Base-by-base conservation (phyloP, 2,329 filamentous ascomycete species). In the Cladosporium austrohemisphaericum region DNA sequence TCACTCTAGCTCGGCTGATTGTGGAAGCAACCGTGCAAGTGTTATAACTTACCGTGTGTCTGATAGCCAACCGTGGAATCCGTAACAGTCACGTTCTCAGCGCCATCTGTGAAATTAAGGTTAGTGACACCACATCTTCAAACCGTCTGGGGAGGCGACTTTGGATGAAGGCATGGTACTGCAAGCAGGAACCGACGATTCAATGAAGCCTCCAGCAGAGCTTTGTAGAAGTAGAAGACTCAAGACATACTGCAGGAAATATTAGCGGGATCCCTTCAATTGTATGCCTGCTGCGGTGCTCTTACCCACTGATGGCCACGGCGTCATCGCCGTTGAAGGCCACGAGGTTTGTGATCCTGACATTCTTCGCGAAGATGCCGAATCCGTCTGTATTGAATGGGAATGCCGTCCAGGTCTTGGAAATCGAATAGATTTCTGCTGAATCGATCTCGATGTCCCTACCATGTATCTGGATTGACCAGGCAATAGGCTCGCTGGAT, bases 241-340 rank as follows among this genome's bases (percentile, higher is more conserved):
- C n/a, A n/a, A n/a, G n/a, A n/a, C n/a, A n/a, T n/a, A n/a, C n/a
- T n/a, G n/a, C n/a, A n/a, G n/a, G n/a, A n/a, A n/a, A n/a, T n/a
- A n/a, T n/a, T n/a, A n/a, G n/a, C n/a, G n/a, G n/a, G n/a, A n/a
- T n/a, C n/a, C n/a, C n/a, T n/a, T n/a, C n/a, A n/a, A n/a, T n/a
- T n/a, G n/a, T n/a, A n/a, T n/a, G n/a, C n/a, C n/a, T n/a, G n/a
- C n/a, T n/a, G n/a, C n/a, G n/a, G n/a, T n/a, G n/a, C n/a, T n/a
- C n/a, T n/a, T n/a, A n/a, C n/a, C n/a, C n/a, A n/a, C 64, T 58
- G 8, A 74, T 60, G 3, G 70, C 70, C 29, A 72, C 68, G 10
- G 70, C 70, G 43, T 73, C 70, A 52, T 73, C 71, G 6, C 71
- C 71, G 47, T 74, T 73, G 55, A 65, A 72, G 49, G 67, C 67